Percentiles rank a stretch among this genome's conserved stretches.
Conservation (phyloP, 805 yeast species). For the Yamadazyma olivae region DNA sequence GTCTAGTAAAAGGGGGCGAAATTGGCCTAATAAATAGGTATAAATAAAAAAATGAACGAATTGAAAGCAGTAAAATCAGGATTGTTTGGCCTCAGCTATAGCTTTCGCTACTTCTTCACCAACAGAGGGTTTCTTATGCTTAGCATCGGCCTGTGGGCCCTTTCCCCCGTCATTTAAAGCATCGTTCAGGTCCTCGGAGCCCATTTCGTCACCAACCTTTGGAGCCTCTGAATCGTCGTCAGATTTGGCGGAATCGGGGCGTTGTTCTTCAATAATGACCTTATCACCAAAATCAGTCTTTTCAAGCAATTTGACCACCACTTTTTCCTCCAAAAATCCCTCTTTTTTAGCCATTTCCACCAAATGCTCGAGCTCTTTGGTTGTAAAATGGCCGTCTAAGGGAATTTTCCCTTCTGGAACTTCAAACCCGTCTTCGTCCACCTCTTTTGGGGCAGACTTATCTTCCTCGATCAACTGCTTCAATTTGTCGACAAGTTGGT, state of each 20-base stretch:
- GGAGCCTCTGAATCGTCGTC: neutral
- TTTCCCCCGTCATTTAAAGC: too few relatives aligned
- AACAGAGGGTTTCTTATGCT: constrained; percentile 1
- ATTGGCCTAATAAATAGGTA: too few relatives aligned
- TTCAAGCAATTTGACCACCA: constrained; percentile 24
- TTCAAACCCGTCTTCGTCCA: constrained; percentile 34
- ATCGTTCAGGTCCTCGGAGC: too few relatives aligned
- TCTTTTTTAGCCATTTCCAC: constrained; percentile 29
- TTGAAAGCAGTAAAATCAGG: too few relatives aligned
- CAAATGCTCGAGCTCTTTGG: constrained; percentile 28
- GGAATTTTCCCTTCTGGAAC: constrained; percentile 39
- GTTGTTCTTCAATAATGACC: constrained; percentile 24
- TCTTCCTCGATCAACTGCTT: constrained; percentile 20
- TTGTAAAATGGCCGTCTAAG: constrained; percentile 38
- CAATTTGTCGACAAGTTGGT: constrained; percentile 22
- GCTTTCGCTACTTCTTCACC: constrained; percentile 6
- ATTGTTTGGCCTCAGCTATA: too few relatives aligned
- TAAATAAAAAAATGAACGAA: too few relatives aligned
- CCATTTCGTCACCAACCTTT: too few relatives aligned
- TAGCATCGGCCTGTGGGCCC: too few relatives aligned
- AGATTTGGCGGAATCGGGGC: neutral
- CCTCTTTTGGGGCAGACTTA: constrained; percentile 3
- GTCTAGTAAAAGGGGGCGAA: too few relatives aligned
- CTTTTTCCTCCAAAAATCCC: constrained; percentile 23
- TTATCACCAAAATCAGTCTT: constrained; percentile 27